Conservation (phyloP, 116 monocot genomes). For the Papilionanthe hybrid region DNA sequence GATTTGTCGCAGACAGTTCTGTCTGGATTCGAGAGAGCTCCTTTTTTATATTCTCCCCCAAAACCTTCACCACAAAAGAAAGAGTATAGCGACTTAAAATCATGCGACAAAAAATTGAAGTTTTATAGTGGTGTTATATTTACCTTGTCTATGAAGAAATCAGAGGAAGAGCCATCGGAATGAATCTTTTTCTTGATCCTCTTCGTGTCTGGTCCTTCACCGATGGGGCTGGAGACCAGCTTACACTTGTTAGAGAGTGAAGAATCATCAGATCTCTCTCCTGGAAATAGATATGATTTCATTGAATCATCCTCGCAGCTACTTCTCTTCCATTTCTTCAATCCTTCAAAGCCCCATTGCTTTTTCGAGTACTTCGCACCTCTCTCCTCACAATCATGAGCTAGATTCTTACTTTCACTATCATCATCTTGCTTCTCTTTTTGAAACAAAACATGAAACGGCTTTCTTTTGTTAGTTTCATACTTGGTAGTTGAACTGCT, state of each 20-base stretch:
- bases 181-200: slow-evolving; percentile 56
- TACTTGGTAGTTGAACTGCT: not conserved
- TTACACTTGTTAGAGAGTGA: slow-evolving; percentile 6
- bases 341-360: slow-evolving; percentile 59
- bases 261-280: slow-evolving; percentile 24
- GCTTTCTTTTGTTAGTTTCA: slow-evolving; percentile 39
- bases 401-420: slow-evolving; percentile 4
- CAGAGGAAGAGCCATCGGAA: slow-evolving; percentile 38
- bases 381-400: slow-evolving; percentile 2
- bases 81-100: not conserved
- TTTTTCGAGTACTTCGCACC: slow-evolving; percentile 26
- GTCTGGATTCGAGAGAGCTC: slow-evolving; percentile 68
- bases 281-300: slow-evolving; percentile 26
- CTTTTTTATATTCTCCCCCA: slow-evolving; percentile 78
- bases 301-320: slow-evolving; percentile 28
- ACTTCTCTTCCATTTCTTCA: slow-evolving; percentile 77
- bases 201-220: slow-evolving; percentile 53
- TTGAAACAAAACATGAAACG: slow-evolving; percentile 29
- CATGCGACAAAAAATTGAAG: not conserved
- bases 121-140: not conserved
- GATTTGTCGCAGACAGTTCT: slow-evolving; percentile 52
- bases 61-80: slow-evolving; percentile 22
- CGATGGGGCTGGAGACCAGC: slow-evolving; percentile 35
- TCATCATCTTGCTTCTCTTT: slow-evolving; percentile 26
- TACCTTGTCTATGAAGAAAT: slow-evolving; percentile 66